Evolutionary conservation across 441 rosid species (phyloP), one percentile per base, ranked within the genome.

Genomic region (Dalechampia spathulata): DNA sequence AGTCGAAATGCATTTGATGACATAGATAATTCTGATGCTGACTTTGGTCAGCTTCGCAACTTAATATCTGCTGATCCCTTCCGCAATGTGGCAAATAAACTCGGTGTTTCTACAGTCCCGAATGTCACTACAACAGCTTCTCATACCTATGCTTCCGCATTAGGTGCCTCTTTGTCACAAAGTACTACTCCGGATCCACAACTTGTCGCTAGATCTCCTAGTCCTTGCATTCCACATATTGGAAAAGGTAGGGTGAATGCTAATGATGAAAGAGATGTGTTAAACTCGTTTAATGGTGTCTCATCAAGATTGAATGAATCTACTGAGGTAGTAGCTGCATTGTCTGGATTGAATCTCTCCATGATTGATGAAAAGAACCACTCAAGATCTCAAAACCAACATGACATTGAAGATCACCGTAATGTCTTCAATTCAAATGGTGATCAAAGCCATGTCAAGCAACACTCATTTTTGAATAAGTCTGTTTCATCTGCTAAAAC

Each of bases 171-270:
- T 21, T 56, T 93, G 71, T 93, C 99, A 11, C 71, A 97, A 62
- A 83, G 83, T 48, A 76, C 76, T 19, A 93, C 97, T 30, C 96
- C 99, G 52, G 99, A 93, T 76, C 86, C 95, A 1, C 96, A 90
- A 66, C 75, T 72, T 58, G 67, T 83, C 38, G 83, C 80, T 22
- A 77, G 85, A 55, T 78, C 75, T 63, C 81, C 83, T 40, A 83
- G 82, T 52, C 87, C 90, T 45, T 69, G 70, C 47, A 72, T 72
- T 66, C 78, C 82, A 37, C 74, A 83, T 25, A 70, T 79, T 65
- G 85, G 87, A 58, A 75, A 61, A 34, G 83, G 80, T 12, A 73
- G 85, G 67, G 40, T 52, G 30, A 62, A 55, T 64, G 72, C 77
- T 16, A 52, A 72, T 63, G 82, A 83, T 40, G 82, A 72, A 57